A percentile compares a stretch with the other conserved stretches of the same genome.
Conservation (phyloP, 768 basidiomycete species). For the Gelatoporia subvermispora region DNA sequence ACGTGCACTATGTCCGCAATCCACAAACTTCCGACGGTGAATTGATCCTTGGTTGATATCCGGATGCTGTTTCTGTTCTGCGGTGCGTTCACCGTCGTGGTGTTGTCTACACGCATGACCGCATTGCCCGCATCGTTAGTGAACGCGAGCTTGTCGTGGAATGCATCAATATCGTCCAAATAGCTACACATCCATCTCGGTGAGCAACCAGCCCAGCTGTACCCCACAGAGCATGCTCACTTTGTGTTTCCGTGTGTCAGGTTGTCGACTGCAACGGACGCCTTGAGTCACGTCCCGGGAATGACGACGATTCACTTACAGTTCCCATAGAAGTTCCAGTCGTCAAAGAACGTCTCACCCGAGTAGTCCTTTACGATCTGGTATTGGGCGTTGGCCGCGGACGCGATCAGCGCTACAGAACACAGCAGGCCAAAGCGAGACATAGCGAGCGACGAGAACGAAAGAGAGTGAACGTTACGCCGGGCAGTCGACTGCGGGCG, state of each 20-base stretch:
- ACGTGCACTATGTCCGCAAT: slow-evolving; percentile 59
- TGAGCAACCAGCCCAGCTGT: background rate
- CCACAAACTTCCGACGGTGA: slow-evolving; percentile 57
- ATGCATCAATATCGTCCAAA: slow-evolving; percentile 39
- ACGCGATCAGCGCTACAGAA: too few relatives aligned
- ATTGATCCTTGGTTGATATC: slow-evolving; percentile 53
- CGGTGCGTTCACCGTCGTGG: slow-evolving; percentile 41
- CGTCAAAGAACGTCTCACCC: slow-evolving; percentile 61
- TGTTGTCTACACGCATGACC: slow-evolving; percentile 75
- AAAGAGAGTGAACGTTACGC: too few relatives aligned
- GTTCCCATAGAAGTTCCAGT: slow-evolving; percentile 60
- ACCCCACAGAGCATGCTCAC: slow-evolving; percentile 26
- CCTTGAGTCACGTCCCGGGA: background rate
- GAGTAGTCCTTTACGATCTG: slow-evolving; percentile 50
- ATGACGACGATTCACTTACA: slow-evolving; percentile 31
- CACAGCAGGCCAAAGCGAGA: too few relatives aligned
- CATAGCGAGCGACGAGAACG: too few relatives aligned
- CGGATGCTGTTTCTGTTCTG: slow-evolving; percentile 65
- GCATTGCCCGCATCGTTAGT: slow-evolving; percentile 67
- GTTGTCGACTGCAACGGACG: slow-evolving; percentile 48
- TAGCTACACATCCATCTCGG: slow-evolving; percentile 31
- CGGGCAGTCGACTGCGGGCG: too few relatives aligned
- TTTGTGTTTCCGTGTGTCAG: slow-evolving; percentile 61
- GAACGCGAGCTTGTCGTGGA: slow-evolving; percentile 49
- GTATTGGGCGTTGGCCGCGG: slow-evolving; percentile 30